Conservation (phyloP, 139 green algal genomes). For the Chlorella sp. region DNA sequence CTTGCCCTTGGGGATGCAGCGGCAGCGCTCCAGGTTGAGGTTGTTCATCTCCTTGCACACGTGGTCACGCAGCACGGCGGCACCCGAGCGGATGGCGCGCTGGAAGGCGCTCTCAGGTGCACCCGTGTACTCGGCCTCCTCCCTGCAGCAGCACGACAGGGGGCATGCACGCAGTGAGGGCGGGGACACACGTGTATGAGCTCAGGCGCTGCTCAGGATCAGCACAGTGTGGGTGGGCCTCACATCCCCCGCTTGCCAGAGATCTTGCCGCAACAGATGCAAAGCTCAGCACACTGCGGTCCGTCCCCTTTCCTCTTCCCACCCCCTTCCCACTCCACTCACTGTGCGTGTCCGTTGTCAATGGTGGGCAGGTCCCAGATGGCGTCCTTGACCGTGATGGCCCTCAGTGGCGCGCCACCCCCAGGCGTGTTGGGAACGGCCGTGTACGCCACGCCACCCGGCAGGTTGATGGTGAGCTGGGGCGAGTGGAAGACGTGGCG, state of each 20-base stretch:
- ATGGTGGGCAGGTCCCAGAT: constrained; percentile 89
- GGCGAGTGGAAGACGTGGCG: constrained; percentile 82
- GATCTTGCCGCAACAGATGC: no score
- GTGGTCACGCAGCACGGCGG: constrained; percentile 71
- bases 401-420: constrained; percentile 71
- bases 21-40: constrained; percentile 91
- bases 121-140: constrained; percentile 43
- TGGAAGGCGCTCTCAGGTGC: constrained; percentile 71
- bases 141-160: no score
- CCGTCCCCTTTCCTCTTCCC: no score
- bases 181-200: no score
- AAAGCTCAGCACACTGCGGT: no score
- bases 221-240: no score
- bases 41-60: constrained; percentile 95
- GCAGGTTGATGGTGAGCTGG: constrained; percentile 82
- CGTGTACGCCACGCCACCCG: constrained; percentile 64
- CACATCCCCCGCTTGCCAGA: no score
- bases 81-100: constrained; percentile 54
- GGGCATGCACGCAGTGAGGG: no score
- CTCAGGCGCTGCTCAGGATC: no score
- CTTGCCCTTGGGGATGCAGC: constrained; percentile 86
- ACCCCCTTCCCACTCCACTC: background rate
- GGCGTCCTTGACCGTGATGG: constrained; percentile 88
- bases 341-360: constrained; percentile 57
- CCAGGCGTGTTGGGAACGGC: constrained; percentile 47